Base-by-base conservation (phyloP, 768 basidiomycete species). In the Lentinula sp. region DNA sequence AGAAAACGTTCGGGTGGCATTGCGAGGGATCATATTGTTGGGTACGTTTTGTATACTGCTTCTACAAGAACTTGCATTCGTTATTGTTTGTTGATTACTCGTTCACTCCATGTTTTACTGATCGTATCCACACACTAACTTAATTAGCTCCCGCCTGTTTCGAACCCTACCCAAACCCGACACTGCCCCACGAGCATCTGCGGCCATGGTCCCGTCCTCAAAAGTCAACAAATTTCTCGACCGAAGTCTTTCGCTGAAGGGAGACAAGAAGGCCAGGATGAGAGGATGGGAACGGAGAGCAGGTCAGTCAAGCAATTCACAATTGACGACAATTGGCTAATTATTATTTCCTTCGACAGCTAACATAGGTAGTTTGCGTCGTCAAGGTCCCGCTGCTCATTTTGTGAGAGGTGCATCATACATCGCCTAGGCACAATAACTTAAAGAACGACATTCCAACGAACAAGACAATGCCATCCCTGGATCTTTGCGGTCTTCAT, bases 271-370 rank as follows among this genome's bases (percentile, higher is more conserved):
- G 7, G 45, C 43, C 16, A 23, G 28, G 20, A 33, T 2, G 18
- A 46, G 57, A 59, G 57, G 57, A n/a, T 59, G 46, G 45, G 57
- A 59, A 37, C 41, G 57, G 35, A 46, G 46, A 49, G 45, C 57
- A 49, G 57, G 57, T 59, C 8, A 6, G 46, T 46, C 15, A n/a
- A 6, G 15, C 15, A 3, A 15, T 12, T 6, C 32, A 12, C 16
- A 15, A 36, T 35, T 8, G 3, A 7, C 33, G 4, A n/a, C 32
- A 23, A 10, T 7, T 18, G 2, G 13, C 33, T 35, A 28, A 35
- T 41, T 13, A 8, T 55, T 35, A 20, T 9, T 10, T 13, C n/a
- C 20, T 41, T 55, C 23, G 16, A 10, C 56, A 59, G 57, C 57
- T 2, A 59, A 59, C 20, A 23, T 59, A 12, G 57, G 57, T 16